These are phyloP conservation scores for Boletellus deceptivus DNA, from an alignment of 1,284 basidiomycete species.

Conservation along the genomic window DNA sequence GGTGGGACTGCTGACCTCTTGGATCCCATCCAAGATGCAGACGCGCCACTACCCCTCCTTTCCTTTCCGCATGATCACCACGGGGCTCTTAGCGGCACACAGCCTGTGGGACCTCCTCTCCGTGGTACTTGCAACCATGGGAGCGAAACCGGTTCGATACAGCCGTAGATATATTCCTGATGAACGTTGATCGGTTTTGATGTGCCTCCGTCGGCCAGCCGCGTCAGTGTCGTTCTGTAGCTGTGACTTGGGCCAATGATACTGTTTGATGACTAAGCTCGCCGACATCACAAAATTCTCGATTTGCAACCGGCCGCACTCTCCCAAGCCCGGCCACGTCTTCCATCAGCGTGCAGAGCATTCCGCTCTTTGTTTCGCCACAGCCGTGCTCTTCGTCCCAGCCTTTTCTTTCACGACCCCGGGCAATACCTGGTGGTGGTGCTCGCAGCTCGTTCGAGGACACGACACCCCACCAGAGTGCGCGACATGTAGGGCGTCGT, in stretches of 20 bases:
- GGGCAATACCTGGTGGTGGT: constrained; percentile 3
- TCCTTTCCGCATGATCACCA: constrained; percentile 11
- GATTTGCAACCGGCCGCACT: too few relatives aligned
- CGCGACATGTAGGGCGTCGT: constrained; percentile 17
- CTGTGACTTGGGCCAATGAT: too few relatives aligned
- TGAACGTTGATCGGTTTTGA: not conserved
- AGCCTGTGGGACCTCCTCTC: not conserved
- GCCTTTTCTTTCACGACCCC: not conserved
- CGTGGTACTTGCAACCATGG: not conserved
- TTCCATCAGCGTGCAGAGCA: not conserved
- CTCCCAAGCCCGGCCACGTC: constrained; percentile 4
- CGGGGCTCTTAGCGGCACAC: not conserved
- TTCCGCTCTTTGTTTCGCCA: not conserved
- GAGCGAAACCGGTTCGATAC: constrained; percentile 12
- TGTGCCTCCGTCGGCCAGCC: not conserved
- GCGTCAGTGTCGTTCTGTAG: too few relatives aligned
- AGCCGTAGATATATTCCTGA: constrained; percentile 18
- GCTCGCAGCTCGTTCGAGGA: not conserved
- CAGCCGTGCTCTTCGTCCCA: not conserved
- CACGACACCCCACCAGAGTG: constrained; percentile 6
- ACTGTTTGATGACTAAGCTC: constrained; percentile 22
- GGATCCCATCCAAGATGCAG: constrained; percentile 19
- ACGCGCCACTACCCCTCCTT: constrained; percentile 9
- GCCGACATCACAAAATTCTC: constrained; percentile 1
- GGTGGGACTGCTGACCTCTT: constrained; percentile 10